Evolutionary conservation across 352 stramenopile species (phyloP).

Genomic region (Pythium pyrilobum): DNA sequence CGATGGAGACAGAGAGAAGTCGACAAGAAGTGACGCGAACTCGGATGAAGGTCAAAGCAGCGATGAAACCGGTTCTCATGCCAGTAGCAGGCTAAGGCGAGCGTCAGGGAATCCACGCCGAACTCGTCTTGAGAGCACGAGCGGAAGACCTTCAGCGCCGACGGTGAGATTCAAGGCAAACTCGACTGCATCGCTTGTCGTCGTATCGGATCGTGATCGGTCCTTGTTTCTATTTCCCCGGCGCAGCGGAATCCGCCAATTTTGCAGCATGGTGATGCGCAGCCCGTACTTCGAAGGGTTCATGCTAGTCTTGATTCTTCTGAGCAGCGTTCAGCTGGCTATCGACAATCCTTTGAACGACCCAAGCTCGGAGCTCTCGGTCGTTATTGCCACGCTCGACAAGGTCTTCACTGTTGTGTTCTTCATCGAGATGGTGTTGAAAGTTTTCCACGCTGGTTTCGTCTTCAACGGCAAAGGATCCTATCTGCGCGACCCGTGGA

Average conservation of each 20-base stretch:
- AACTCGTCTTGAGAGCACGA: neutral
- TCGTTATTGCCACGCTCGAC: constrained; percentile 33
- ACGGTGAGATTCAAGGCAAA: neutral
- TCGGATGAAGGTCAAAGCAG: neutral
- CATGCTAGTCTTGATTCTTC: constrained; percentile 58
- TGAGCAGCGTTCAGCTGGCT: constrained; percentile 52
- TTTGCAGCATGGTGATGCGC: constrained; percentile 23
- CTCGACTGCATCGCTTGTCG: neutral
- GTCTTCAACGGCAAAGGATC: constrained; percentile 37
- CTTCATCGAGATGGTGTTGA: constrained; percentile 65
- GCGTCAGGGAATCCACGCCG: constrained; percentile 11
- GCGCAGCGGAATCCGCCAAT: constrained; percentile 11
- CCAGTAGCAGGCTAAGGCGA: neutral
- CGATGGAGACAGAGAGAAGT: too few species aligned
- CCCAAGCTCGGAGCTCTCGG: constrained; percentile 23
- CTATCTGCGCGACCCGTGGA: constrained; percentile 75
- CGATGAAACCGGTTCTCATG: neutral
- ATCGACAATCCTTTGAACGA: constrained; percentile 65
- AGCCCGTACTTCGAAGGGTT: constrained; percentile 48
- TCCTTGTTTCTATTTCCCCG: constrained; percentile 30
- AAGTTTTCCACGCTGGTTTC: constrained; percentile 66
- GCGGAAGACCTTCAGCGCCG: neutral
- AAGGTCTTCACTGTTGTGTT: constrained; percentile 56
- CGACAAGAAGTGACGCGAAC: too few species aligned
- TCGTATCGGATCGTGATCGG: constrained; percentile 18